phyloP scores from a whole-genome alignment of 1,139 yeast species.

The Protomyces inouyei region DNA sequence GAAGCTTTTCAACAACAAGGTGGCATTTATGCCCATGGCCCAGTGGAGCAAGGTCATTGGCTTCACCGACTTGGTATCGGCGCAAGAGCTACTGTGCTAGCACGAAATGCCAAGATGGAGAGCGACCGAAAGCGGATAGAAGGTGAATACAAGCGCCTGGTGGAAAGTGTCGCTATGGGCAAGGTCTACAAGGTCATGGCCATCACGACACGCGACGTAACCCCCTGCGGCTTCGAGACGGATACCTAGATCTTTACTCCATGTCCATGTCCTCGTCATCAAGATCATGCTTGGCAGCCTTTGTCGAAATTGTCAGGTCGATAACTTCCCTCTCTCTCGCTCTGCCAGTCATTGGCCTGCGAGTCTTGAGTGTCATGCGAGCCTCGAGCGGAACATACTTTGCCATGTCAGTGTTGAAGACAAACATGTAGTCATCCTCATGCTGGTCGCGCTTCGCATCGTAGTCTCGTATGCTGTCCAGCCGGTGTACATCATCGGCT shows the following conservation, averaged over 20 bases:
- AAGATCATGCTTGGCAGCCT: not conserved
- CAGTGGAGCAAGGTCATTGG: conserved; percentile 77
- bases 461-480: conserved; percentile 68
- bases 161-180: conserved; percentile 71
- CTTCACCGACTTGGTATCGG: conserved; percentile 72
- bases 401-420: conserved; percentile 52
- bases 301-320: not conserved
- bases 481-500: conserved; percentile 50
- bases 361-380: conserved; percentile 54
- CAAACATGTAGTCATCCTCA: conserved; percentile 54
- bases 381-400: conserved; percentile 74
- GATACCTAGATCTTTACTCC: conserved; percentile 48
- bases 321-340: not conserved
- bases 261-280: not conserved
- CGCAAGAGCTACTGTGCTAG: conserved; percentile 50
- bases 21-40: conserved; percentile 49
- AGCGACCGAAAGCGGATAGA: conserved; percentile 46
- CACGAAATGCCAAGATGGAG: conserved; percentile 37
- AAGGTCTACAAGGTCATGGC: conserved; percentile 69
- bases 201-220: conserved; percentile 49
- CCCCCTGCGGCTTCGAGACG: conserved; percentile 53
- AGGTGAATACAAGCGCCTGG: conserved; percentile 58
- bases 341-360: not conserved
- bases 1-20: conserved; percentile 39
- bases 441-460: conserved; percentile 57